phyloP scores from a whole-genome alignment of 2,329 filamentous ascomycete genomes.

The Xylariaceae sp. region DNA sequence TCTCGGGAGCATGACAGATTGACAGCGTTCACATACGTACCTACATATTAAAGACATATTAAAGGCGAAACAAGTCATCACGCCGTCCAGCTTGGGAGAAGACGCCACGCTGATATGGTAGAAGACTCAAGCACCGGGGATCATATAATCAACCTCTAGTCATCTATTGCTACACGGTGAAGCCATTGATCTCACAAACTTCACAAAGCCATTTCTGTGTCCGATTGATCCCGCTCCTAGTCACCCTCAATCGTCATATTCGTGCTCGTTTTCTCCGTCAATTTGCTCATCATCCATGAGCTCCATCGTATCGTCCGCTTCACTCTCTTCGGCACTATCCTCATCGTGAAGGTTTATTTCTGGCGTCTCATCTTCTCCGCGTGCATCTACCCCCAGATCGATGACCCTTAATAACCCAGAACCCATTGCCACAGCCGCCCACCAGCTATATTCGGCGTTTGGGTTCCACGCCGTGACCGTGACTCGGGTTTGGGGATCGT shows the following conservation, averaged over 20 bases:
- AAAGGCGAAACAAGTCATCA: too few species aligned
- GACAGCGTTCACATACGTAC: too few species aligned
- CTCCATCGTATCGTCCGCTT: conserved; percentile 7
- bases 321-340: conserved; percentile 9
- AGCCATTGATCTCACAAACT: too few species aligned
- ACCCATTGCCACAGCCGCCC: conserved; percentile 65
- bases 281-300: conserved; percentile 5
- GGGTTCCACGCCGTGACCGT: conserved; percentile 67
- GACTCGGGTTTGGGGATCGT: conserved; percentile 62
- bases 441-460: conserved; percentile 62
- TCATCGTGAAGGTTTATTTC: conserved; percentile 11
- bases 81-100: too few species aligned
- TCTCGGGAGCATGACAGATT: too few species aligned
- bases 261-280: conserved; percentile 9
- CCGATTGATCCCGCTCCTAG: too few species aligned
- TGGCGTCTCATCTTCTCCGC: conserved; percentile 1
- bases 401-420: conserved; percentile 66
- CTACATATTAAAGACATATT: too few species aligned
- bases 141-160: too few species aligned
- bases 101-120: too few species aligned
- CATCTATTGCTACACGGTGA: too few species aligned
- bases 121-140: too few species aligned
- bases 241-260: conserved; percentile 9
- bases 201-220: too few species aligned
- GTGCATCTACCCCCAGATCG: conserved; percentile 55